Percentiles rank a stretch among this genome's conserved stretches.
Conservation (phyloP, 768 basidiomycete species). For the Trametes meyenii region DNA sequence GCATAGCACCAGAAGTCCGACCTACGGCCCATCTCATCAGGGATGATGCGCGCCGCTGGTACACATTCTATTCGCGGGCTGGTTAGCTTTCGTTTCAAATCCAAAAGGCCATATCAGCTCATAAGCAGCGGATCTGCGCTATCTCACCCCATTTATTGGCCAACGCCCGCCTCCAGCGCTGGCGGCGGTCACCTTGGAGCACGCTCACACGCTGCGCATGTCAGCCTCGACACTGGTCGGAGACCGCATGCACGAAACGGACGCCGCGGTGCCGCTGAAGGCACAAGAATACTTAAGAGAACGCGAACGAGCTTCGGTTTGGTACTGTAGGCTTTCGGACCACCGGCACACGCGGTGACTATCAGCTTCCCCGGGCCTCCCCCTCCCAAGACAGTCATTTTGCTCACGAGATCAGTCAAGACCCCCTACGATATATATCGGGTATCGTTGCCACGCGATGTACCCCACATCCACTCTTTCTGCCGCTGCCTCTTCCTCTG, state of each 20-base stretch:
- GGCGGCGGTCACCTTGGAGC: neutral
- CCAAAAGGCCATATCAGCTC: neutral
- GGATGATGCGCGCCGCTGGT: neutral
- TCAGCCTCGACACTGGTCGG: constrained; percentile 4
- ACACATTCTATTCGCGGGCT: neutral
- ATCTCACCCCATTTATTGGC: neutral
- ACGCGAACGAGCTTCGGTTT: neutral
- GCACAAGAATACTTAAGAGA: neutral
- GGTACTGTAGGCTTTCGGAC: neutral
- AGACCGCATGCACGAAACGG: constrained; percentile 4
- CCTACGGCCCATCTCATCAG: constrained; percentile 4
- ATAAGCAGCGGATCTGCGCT: neutral
- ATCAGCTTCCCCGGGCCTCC: neutral
- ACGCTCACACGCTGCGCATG: constrained; percentile 10
- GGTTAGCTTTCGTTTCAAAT: neutral
- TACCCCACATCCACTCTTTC: neutral
- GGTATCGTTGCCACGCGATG: constrained; percentile 3
- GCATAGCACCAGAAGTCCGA: neutral
- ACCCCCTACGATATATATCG: constrained; percentile 10
- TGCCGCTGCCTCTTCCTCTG: neutral
- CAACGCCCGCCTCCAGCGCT: neutral
- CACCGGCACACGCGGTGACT: constrained; percentile 1
- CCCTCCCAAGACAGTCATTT: neutral
- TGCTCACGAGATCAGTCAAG: constrained; percentile 8
- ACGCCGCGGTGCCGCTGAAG: constrained; percentile 4